Evolutionary conservation across 2,329 filamentous ascomycete species (phyloP).

Genomic region (Alternaria ventricosa): DNA sequence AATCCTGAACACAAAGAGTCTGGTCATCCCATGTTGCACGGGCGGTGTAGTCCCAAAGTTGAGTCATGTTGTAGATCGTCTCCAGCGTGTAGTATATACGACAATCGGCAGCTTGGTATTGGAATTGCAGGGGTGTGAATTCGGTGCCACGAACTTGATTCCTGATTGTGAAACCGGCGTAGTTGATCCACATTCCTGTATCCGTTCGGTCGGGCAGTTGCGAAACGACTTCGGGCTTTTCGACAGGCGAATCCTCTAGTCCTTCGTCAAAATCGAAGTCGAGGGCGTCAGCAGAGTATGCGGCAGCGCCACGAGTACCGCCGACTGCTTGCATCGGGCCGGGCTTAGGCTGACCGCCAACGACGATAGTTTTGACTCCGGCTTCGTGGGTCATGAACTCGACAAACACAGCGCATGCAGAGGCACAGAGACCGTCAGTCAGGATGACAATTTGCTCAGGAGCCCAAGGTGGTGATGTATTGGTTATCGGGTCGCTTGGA

Average conservation of each 20-base stretch:
- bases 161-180: constrained; percentile 45
- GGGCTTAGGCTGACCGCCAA: constrained; percentile 63
- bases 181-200: constrained; percentile 32
- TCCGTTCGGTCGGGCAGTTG: constrained; percentile 9
- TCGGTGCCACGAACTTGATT: constrained; percentile 47
- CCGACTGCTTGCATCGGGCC: constrained; percentile 50
- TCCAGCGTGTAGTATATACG: constrained; percentile 46
- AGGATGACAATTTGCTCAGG: constrained; percentile 31
- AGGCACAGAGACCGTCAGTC: constrained; percentile 62
- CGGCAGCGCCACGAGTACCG: constrained; percentile 62
- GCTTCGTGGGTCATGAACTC: constrained; percentile 54
- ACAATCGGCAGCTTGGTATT: constrained; percentile 49
- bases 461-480: not conserved
- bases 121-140: constrained; percentile 45
- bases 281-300: constrained; percentile 41
- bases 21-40: not conserved
- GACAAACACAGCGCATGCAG: constrained; percentile 62
- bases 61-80: not conserved
- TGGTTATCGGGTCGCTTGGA: not conserved
- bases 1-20: not conserved
- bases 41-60: not conserved
- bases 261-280: not conserved
- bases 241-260: not conserved
- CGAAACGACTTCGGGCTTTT: constrained; percentile 1
- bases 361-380: constrained; percentile 59